These are phyloP conservation scores for Auricularia sp. DNA, from an alignment of 768 basidiomycete genomes.

Conservation along the genomic window DNA sequence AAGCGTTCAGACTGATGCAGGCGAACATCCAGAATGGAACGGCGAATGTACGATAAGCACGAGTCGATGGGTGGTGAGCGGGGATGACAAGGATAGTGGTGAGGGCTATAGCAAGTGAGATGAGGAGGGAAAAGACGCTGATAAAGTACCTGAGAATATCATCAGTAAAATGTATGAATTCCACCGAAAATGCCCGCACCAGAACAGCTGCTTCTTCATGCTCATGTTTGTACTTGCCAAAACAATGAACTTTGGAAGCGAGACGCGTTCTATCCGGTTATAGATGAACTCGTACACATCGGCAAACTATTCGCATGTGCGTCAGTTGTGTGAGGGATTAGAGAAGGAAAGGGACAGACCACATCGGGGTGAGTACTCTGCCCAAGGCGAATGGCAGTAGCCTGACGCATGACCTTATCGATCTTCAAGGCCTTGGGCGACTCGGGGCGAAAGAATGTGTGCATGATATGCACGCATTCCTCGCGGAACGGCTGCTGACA, in stretches of 20 bases:
- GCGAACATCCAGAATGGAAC: constrained; percentile 22
- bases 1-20: constrained; percentile 23
- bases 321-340: not conserved
- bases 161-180: not conserved
- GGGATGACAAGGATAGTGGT: constrained; percentile 20
- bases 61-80: constrained; percentile 15
- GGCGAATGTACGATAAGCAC: constrained; percentile 25
- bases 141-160: constrained; percentile 7
- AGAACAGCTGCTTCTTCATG: constrained; percentile 25
- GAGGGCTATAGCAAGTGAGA: constrained; percentile 20
- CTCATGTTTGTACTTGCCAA: constrained; percentile 26
- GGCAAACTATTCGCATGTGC: constrained; percentile 18
- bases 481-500: constrained; percentile 15
- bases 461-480: constrained; percentile 17
- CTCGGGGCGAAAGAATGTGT: constrained; percentile 16
- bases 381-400: constrained; percentile 19
- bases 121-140: constrained; percentile 16
- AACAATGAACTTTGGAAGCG: constrained; percentile 25
- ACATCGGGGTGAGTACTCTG: constrained; percentile 27
- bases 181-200: constrained; percentile 12
- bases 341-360: constrained; percentile 13
- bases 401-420: constrained; percentile 17
- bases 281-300: constrained; percentile 26
- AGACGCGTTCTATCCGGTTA: constrained; percentile 19
- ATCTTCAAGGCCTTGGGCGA: constrained; percentile 14